Conservation (phyloP, 1,284 basidiomycete genomes). For the Cutaneotrichosporon mucoides region DNA sequence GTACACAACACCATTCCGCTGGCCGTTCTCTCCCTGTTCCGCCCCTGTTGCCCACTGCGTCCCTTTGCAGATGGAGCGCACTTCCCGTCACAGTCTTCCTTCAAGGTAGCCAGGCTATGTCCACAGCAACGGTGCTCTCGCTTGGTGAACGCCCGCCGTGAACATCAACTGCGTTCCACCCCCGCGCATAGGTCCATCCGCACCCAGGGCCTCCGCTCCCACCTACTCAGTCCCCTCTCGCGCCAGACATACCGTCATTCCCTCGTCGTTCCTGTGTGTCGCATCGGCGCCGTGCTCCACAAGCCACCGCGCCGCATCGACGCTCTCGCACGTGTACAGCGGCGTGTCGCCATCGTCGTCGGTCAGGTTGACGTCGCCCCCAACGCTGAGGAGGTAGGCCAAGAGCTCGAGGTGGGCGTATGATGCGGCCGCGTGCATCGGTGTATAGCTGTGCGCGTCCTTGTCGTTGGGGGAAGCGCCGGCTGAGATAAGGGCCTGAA, state of each 20-base stretch:
- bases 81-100: too few relatives aligned
- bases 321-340: constrained; percentile 78
- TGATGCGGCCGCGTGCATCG: constrained; percentile 93
- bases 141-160: too few relatives aligned
- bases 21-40: background rate
- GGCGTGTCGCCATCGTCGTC: constrained; percentile 89
- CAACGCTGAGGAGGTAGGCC: constrained; percentile 69
- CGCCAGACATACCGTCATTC: constrained; percentile 61
- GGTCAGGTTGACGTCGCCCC: constrained; percentile 79
- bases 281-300: constrained; percentile 73
- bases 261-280: constrained; percentile 63
- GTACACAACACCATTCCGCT: too few relatives aligned
- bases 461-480: constrained; percentile 70
- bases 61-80: too few relatives aligned
- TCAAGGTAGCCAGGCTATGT: too few relatives aligned
- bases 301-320: constrained; percentile 71
- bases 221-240: background rate
- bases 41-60: background rate
- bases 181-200: too few relatives aligned
- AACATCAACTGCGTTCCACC: too few relatives aligned
- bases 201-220: background rate
- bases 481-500: constrained; percentile 52
- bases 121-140: too few relatives aligned
- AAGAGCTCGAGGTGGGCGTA: constrained; percentile 76
- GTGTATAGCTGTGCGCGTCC: constrained; percentile 78